These are phyloP conservation scores for Lolium perenne DNA, from an alignment of 176 grass and related monocot species.

Conservation along the genomic window DNA sequence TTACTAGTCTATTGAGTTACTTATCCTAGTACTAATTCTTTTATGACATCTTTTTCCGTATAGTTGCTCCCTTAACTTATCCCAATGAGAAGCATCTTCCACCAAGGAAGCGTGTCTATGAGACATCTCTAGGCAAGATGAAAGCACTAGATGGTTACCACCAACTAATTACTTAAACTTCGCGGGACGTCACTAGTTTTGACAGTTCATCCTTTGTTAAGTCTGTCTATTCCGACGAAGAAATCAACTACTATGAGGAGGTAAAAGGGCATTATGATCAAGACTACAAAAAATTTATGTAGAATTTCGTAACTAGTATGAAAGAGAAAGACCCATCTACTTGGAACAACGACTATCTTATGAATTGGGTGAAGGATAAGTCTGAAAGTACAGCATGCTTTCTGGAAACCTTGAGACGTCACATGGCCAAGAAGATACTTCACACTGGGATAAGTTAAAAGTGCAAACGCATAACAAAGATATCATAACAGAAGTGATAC, in stretches of 20 bases:
- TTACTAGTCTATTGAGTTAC: constrained; percentile 38
- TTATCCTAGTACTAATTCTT: background rate
- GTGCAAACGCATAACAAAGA: constrained; percentile 39
- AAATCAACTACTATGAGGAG: background rate
- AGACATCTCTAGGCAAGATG: constrained; percentile 18
- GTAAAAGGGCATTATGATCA: constrained; percentile 13
- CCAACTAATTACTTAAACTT: background rate
- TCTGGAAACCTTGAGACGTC: constrained; percentile 1
- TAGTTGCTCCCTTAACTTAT: constrained; percentile 41
- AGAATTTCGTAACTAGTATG: background rate
- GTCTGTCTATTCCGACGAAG: constrained; percentile 5
- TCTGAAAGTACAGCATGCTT: constrained; percentile 12
- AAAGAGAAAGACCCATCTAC: constrained; percentile 40
- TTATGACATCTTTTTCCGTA: constrained; percentile 35
- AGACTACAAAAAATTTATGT: constrained; percentile 38
- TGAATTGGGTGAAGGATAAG: constrained; percentile 37
- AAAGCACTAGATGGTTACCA: background rate
- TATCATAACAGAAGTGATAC: background rate
- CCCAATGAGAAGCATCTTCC: constrained; percentile 26
- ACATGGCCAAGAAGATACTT: constrained; percentile 30
- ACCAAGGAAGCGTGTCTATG: background rate
- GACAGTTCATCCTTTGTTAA: background rate
- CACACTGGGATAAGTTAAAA: constrained; percentile 37
- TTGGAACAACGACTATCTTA: constrained; percentile 29
- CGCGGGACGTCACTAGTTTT: constrained; percentile 2